Evolutionary conservation across 345 rosid genomes (phyloP), one percentile per base, ranked within the genome.

Genomic region (Acer campestre): DNA sequence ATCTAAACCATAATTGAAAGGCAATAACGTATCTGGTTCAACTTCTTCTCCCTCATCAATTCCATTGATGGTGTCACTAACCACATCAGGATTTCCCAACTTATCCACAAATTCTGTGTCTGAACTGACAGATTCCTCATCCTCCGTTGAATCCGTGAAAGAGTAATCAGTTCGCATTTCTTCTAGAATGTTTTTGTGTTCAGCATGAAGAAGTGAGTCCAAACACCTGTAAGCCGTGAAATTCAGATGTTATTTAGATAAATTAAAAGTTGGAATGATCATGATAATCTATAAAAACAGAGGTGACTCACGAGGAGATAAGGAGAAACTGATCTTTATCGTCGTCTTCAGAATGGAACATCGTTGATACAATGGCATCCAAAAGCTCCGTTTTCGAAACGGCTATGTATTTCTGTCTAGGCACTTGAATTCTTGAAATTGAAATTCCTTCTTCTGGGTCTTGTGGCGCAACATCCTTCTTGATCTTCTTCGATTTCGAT

Each of bases 121-220:
- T 11, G 81, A 79, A 77, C 40, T 74, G 20, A 67, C 49, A n/a
- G 23, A 49, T 53, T 49, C 77, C n/a, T 82, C 84, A 59, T 67
- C 79, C 6, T 83, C 88, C 42, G 71, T 49, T 18, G 93, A 85
- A 18, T 85, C 82, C 73, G 83, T 61, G 22, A 77, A 80, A 31
- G 85, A 85, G 68, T 89, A 92, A 89, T 92, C 96, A 2, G 80
- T 75, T 80, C 98, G 86, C 98, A 90, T 92, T 53, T 87, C 91
- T 80, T 95, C 98, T 64, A 93, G 76, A 84, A 93, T 76, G 81
- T 68, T 76, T 83, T 90, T 95, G 81, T 95, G 97, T 81, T 95
- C 98, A 0, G 94, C 99, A 71, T 93, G 95, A 82, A 95, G 89
- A 76, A 95, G 90, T 4, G 98, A 90, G 73, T 93, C 98, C 83